Conservation (phyloP, 2,329 filamentous ascomycete genomes). For the Sporothrix brasiliensis region DNA sequence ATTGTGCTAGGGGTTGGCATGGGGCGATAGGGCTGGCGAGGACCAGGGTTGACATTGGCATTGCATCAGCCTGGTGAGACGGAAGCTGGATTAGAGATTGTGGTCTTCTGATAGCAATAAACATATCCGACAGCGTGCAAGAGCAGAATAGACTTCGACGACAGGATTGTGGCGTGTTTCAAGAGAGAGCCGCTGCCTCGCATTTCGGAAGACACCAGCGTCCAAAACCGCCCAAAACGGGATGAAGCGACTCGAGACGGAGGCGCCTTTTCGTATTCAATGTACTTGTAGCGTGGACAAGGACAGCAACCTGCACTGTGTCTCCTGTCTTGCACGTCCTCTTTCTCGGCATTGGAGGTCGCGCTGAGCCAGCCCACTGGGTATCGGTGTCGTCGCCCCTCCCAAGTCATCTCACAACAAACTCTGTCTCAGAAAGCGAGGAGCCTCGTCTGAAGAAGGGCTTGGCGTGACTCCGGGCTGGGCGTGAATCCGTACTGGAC, state of each 20-base stretch:
- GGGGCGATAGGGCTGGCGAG: neutral
- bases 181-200: neutral
- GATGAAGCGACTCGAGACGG: neutral
- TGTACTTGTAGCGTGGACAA: too few species aligned
- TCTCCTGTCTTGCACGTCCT: too few species aligned
- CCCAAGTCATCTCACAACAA: neutral
- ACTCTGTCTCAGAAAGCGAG: slow-evolving; percentile 15
- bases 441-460: neutral
- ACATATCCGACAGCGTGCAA: too few species aligned
- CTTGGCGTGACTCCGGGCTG: slow-evolving; percentile 15
- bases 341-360: too few species aligned
- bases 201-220: neutral
- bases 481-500: slow-evolving; percentile 5
- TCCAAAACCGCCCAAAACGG: neutral
- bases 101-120: too few species aligned
- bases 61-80: neutral
- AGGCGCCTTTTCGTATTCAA: too few species aligned
- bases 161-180: slow-evolving; percentile 12
- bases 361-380: too few species aligned
- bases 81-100: too few species aligned
- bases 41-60: neutral
- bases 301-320: too few species aligned
- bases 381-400: neutral
- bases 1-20: slow-evolving; percentile 6
- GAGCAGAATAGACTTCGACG: neutral